Base-by-base conservation (phyloP, 495 filamentous ascomycete genomes). In the Diplogelasinospora grovesii region DNA sequence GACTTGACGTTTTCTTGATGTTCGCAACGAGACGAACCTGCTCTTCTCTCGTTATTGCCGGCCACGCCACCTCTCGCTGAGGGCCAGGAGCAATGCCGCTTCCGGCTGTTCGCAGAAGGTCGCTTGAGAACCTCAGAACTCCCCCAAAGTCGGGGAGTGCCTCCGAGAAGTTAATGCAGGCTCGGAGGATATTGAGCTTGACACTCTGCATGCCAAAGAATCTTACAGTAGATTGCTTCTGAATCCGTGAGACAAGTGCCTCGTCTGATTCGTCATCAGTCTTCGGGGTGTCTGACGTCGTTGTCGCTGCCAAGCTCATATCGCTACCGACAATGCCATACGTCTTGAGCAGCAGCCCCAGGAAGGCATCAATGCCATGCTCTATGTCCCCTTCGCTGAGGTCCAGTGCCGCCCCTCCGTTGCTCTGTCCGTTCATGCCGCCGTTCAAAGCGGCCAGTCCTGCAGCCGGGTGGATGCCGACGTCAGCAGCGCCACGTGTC, bases 391-490 rank as follows among this genome's bases (percentile, higher is more conserved):
- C 81, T 47, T 85, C 81, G 10, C 78, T 79, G 18, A 88, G 62
- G 47, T 90, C 83, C 34, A 92, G 61, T 6, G 82, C 76, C 23
- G 77, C 78, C n/a, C 77, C 78, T 13, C 41, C 37, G 21, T 45
- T 41, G 1, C 28, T 49, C 2, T 32, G 64, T 16, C 71, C 71
- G 40, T 63, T 69, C 3, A 51, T 49, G 18, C 61, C 61, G 8
- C 65, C 68, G 28, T 66, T 66, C 3, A 61, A 55, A 15, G 64
- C 52, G 9, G 80, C 76, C 27, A 93, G 61, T 1, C 85, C 87
- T 16, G 92, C 88, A 19, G 88, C 89, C 31, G 93, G 93, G 61
- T 97, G 92, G 30, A 98, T 83, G 4, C 93, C 92, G 41, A 90
- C 82, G 49, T 96, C 92, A 14, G 93, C 92, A 38, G 92, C 93